Conservation (phyloP, 2,329 filamentous ascomycete species). For the Aspergillus sp. region DNA sequence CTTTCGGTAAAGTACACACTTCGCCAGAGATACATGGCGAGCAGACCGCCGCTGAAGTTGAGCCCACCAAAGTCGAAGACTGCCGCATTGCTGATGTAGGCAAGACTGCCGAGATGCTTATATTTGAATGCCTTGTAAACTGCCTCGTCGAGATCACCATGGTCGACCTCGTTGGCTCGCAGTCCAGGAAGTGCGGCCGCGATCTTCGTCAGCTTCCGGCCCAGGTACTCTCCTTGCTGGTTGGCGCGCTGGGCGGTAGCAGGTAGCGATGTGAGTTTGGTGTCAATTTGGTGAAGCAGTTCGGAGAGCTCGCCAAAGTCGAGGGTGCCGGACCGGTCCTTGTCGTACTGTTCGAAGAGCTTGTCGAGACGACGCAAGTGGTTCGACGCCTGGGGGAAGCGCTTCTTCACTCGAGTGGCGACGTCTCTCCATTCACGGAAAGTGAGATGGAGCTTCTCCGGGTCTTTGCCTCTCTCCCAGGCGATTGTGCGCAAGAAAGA, state of each 20-base stretch:
- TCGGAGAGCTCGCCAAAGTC: constrained; percentile 91
- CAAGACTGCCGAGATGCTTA: constrained; percentile 83
- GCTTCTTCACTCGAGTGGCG: constrained; percentile 76
- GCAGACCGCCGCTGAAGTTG: constrained; percentile 76
- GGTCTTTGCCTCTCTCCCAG: constrained; percentile 88
- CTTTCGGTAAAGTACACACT: constrained; percentile 97
- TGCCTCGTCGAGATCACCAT: constrained; percentile 88
- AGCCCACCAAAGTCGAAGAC: constrained; percentile 86
- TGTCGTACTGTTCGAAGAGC: constrained; percentile 89
- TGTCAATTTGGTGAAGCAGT: constrained; percentile 87
- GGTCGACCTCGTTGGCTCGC: constrained; percentile 73
- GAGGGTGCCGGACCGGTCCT: constrained; percentile 86
- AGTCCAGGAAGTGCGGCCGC: constrained; percentile 74
- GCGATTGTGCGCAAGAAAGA: constrained; percentile 85
- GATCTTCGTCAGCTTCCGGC: constrained; percentile 89
- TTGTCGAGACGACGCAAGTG: constrained; percentile 88
- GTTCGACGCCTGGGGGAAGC: constrained; percentile 85
- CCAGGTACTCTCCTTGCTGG: constrained; percentile 92
- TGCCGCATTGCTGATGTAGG: constrained; percentile 94
- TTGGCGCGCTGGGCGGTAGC: constrained; percentile 95
- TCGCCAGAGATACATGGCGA: constrained; percentile 95
- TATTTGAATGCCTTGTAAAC: constrained; percentile 96
- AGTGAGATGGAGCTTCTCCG: constrained; percentile 79
- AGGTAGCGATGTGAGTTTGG: constrained; percentile 87
- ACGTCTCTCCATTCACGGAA: constrained; percentile 88